These are phyloP conservation scores for Termitomyces sp. DNA, from an alignment of 768 basidiomycete genomes.

Conservation along the genomic window DNA sequence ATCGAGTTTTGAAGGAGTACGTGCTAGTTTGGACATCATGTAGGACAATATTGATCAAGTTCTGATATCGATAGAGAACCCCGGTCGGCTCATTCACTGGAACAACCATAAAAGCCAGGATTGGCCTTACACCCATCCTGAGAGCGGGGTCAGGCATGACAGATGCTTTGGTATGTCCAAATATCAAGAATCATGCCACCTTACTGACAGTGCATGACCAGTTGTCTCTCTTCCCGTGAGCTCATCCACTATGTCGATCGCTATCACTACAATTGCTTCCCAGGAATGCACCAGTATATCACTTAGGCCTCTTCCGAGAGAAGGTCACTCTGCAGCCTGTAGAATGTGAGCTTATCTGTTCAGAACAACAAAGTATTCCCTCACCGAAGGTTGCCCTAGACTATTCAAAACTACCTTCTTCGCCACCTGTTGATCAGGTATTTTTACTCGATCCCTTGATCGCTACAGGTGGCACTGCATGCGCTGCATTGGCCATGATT, in stretches of 20 bases:
- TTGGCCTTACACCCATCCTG: constrained; percentile 89
- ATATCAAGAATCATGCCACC: neutral
- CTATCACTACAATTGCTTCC: neutral
- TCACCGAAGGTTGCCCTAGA: constrained; percentile 40
- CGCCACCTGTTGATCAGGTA: constrained; percentile 75
- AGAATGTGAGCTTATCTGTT: constrained; percentile 59
- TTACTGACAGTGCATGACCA: constrained; percentile 17
- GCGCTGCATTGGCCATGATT: constrained; percentile 85
- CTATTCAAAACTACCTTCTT: constrained; percentile 83
- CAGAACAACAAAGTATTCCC: neutral
- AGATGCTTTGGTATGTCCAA: constrained; percentile 59
- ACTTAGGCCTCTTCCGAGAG: constrained; percentile 87
- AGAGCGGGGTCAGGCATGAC: constrained; percentile 94
- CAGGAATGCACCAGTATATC: constrained; percentile 82
- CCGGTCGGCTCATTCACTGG: constrained; percentile 83
- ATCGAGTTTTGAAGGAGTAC: constrained; percentile 60
- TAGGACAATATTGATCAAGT: neutral
- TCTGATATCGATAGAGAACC: constrained; percentile 49
- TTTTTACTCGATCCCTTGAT: constrained; percentile 90
- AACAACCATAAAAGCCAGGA: constrained; percentile 63
- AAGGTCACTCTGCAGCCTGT: constrained; percentile 86
- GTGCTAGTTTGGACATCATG: constrained; percentile 18
- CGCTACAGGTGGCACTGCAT: constrained; percentile 91
- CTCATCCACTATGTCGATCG: neutral
- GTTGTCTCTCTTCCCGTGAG: constrained; percentile 81